Evolutionary conservation across 805 yeast species (phyloP).

Genomic region (Candida caryicola): DNA sequence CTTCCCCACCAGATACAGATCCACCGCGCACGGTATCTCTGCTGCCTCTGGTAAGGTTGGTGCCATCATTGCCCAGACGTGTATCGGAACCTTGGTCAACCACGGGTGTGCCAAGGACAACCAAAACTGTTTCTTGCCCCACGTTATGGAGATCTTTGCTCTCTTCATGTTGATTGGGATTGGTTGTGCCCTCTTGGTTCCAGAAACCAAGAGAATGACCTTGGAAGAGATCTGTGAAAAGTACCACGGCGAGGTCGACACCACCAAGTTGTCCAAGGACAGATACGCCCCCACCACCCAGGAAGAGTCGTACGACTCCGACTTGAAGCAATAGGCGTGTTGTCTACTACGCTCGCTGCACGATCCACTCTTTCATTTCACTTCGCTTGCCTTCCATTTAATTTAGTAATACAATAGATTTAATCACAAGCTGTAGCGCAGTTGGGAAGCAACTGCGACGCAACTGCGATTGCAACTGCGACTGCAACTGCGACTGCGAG

Average conservation of each 20-base stretch:
- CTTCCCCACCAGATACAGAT: slow-evolving; percentile 93
- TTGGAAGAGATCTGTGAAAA: slow-evolving; percentile 79
- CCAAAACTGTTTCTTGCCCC: slow-evolving; percentile 77
- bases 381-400: slow-evolving; percentile 2
- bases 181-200: slow-evolving; percentile 62
- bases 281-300: slow-evolving; percentile 31
- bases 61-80: slow-evolving; percentile 88
- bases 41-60: slow-evolving; percentile 93
- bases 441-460: no score
- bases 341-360: no score
- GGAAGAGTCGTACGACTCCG: slow-evolving; percentile 37
- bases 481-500: no score
- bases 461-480: no score
- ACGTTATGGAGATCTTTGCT: slow-evolving; percentile 92
- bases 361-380: neutral
- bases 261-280: slow-evolving; percentile 40
- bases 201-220: slow-evolving; percentile 91
- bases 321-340: slow-evolving; percentile 24
- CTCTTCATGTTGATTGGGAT: slow-evolving; percentile 85
- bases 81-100: slow-evolving; percentile 78
- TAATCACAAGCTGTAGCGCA: neutral
- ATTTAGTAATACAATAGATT: neutral
- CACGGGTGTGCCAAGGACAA: slow-evolving; percentile 67
- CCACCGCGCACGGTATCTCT: slow-evolving; percentile 91
- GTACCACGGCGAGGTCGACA: slow-evolving; percentile 73